phyloP scores from a whole-genome alignment of 202 grass and related monocot species.

The Musa balbisiana region DNA sequence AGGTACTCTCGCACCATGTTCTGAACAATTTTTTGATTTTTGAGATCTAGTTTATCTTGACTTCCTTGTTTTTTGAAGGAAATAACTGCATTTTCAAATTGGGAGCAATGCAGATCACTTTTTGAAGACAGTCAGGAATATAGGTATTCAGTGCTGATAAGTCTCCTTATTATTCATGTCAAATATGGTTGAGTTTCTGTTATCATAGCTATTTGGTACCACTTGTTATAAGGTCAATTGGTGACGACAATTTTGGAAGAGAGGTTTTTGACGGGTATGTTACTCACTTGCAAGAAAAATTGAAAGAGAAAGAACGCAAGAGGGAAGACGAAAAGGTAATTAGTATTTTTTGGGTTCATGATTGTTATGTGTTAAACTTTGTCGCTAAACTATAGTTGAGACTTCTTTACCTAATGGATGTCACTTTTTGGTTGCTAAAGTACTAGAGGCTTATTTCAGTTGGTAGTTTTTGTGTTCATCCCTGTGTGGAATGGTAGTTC shows the following conservation, averaged over 20 bases:
- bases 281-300: constrained; percentile 71
- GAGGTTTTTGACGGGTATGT: constrained; percentile 86
- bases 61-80: constrained; percentile 39
- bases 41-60: constrained; percentile 22
- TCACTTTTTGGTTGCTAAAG: too few species aligned
- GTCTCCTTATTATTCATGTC: background rate
- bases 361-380: background rate
- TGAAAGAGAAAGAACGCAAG: constrained; percentile 88
- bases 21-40: constrained; percentile 1
- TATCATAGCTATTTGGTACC: background rate
- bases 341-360: background rate
- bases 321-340: constrained; percentile 95
- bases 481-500: too few species aligned
- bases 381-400: too few species aligned
- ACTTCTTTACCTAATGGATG: too few species aligned
- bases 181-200: constrained; percentile 1
- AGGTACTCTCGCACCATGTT: constrained; percentile 34
- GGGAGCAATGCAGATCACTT: constrained; percentile 75
- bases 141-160: constrained; percentile 38
- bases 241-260: constrained; percentile 51
- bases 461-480: too few species aligned
- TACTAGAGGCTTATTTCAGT: too few species aligned
- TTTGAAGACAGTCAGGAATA: constrained; percentile 79
- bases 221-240: constrained; percentile 46
- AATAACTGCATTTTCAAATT: constrained; percentile 65